A percentile compares a stretch with the other conserved stretches of the same genome.
phyloP scores from a whole-genome alignment of 352 stramenopile genomes.

The Plasmopara muralis region DNA sequence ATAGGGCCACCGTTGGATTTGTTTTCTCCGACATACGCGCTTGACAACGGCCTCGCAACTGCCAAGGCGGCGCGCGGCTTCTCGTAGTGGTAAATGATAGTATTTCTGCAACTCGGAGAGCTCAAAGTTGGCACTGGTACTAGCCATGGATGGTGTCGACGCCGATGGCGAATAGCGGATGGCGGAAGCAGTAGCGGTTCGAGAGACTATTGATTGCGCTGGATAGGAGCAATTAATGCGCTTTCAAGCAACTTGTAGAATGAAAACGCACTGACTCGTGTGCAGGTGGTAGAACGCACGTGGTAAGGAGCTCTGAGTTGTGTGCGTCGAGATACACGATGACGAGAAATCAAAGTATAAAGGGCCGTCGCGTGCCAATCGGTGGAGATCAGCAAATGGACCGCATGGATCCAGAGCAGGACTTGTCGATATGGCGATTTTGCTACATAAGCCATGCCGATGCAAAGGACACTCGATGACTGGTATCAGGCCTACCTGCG shows the following conservation, averaged over 20 bases:
- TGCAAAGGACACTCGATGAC: background rate
- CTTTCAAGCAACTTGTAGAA: conserved; percentile 30
- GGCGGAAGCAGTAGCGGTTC: background rate
- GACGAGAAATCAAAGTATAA: conserved; percentile 24
- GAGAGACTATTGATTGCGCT: background rate
- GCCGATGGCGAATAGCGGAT: background rate
- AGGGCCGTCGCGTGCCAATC: conserved; percentile 26
- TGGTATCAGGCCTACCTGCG: background rate
- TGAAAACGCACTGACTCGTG: conserved; percentile 18
- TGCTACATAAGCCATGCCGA: background rate
- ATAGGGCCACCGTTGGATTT: conserved; percentile 81
- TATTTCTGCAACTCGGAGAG: conserved; percentile 78
- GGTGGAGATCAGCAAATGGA: conserved; percentile 12
- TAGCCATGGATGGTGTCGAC: conserved; percentile 19
- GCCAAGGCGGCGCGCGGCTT: conserved; percentile 63
- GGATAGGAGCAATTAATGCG: conserved; percentile 10
- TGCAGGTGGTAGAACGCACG: conserved; percentile 19
- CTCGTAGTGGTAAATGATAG: conserved; percentile 76
- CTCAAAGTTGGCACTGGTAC: conserved; percentile 67
- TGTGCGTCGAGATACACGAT: conserved; percentile 22
- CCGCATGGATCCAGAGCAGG: background rate
- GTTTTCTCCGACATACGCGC: conserved; percentile 68
- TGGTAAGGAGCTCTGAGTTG: conserved; percentile 10
- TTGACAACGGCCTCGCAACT: conserved; percentile 81
- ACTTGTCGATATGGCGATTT: background rate